A percentile compares a stretch with the other conserved stretches of the same genome.
phyloP scores from a whole-genome alignment of 164 flowering plant species.

The Stephania yunnanensis region DNA sequence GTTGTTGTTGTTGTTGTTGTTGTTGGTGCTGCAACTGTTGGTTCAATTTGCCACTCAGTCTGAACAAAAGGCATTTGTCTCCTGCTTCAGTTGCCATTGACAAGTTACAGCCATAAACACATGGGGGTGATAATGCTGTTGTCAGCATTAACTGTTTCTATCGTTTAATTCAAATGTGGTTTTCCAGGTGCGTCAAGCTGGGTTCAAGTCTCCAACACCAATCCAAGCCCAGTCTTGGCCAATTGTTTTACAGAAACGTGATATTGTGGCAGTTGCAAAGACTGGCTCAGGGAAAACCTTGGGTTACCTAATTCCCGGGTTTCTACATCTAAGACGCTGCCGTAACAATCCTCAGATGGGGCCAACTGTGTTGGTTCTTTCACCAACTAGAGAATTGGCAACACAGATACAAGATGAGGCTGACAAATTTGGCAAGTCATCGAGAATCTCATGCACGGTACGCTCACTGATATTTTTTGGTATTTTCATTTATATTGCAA shows the following conservation, averaged over 20 bases:
- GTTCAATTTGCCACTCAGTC: constrained; percentile 75
- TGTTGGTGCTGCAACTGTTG: constrained; percentile 76
- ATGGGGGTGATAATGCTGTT: constrained; percentile 61
- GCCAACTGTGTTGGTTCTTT: constrained; percentile 76
- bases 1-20: constrained; percentile 55
- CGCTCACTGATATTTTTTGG: constrained; percentile 9
- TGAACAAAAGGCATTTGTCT: constrained; percentile 55
- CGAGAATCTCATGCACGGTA: constrained; percentile 79
- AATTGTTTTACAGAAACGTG: constrained; percentile 69
- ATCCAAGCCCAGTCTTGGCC: constrained; percentile 98
- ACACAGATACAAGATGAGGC: constrained; percentile 93
- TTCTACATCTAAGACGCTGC: constrained; percentile 59
- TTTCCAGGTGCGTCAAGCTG: constrained; percentile 74
- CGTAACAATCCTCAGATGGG: constrained; percentile 58
- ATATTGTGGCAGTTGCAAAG: constrained; percentile 88
- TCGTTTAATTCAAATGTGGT: constrained; percentile 20
- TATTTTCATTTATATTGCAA: neutral
- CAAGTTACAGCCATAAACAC: constrained; percentile 44
- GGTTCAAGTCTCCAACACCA: constrained; percentile 84
- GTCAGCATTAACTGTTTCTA: constrained; percentile 36
- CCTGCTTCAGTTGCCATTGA: constrained; percentile 76
- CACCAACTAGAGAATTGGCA: constrained; percentile 94
- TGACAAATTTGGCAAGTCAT: constrained; percentile 72
- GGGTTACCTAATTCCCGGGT: constrained; percentile 82
- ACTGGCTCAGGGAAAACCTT: constrained; percentile 96